Conservation (phyloP, 2,329 filamentous ascomycete genomes). For the Trichophyton equinum region DNA sequence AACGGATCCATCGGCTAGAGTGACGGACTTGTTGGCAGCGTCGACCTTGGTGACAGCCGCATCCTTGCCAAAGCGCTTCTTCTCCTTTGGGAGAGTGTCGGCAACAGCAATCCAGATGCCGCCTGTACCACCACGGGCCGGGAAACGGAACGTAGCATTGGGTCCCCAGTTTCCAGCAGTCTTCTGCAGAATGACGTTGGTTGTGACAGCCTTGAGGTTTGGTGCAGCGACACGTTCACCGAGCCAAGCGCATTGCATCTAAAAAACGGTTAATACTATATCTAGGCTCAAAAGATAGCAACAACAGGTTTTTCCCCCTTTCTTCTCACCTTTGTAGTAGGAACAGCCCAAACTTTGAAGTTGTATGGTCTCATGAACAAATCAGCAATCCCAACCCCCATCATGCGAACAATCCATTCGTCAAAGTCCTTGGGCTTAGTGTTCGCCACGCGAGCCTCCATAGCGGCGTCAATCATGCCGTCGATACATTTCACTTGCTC, state of each 20-base stretch:
- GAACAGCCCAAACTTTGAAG: constrained; percentile 99
- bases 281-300: not conserved
- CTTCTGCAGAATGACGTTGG: constrained; percentile 93
- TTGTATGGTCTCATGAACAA: constrained; percentile 99
- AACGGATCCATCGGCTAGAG: constrained; percentile 70
- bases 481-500: constrained; percentile 92
- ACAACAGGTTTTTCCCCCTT: too few relatives aligned
- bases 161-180: constrained; percentile 95
- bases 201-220: constrained; percentile 83
- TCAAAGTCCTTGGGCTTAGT: constrained; percentile 95
- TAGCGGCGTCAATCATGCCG: constrained; percentile 85
- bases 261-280: not conserved
- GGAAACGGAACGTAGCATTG: constrained; percentile 97
- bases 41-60: constrained; percentile 78
- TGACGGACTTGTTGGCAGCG: constrained; percentile 70
- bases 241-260: constrained; percentile 99
- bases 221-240: constrained; percentile 96
- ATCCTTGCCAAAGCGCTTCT: constrained; percentile 77
- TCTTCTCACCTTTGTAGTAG: constrained; percentile 71
- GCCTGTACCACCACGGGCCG: constrained; percentile 85
- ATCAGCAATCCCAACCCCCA: constrained; percentile 78
- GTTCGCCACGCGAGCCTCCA: constrained; percentile 59
- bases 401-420: constrained; percentile 93
- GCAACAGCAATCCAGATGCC: constrained; percentile 98
- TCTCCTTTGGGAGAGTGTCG: constrained; percentile 81